Base-by-base conservation (phyloP, 495 filamentous ascomycete species). In the Penicillium daleae region DNA sequence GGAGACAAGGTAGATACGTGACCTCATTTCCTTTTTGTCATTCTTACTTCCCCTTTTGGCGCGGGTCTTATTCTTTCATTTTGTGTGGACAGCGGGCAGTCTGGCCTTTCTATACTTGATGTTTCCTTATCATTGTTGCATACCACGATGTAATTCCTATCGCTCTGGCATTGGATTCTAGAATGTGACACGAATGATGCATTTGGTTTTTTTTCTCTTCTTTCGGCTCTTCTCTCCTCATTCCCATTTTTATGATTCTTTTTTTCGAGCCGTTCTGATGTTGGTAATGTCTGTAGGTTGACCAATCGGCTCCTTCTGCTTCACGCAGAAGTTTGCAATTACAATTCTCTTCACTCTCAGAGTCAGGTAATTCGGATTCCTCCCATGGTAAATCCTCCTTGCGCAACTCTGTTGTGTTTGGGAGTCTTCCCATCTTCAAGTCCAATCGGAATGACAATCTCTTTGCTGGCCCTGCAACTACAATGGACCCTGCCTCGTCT, bases 1-100 rank as follows among this genome's bases (percentile, higher is more conserved):
- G 88, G 88, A 66, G 78, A 93, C 70, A 95, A 94, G 90, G 91
- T 92, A 87, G 90, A 91, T 85, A 73, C 77, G 77, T 83, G 65
- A 85, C 82, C 77, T 83, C 77, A 71, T 79, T 77, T 73, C 58
- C 60, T 61, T 60, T 61, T 66, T 64, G 51, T 54, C n/a, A 37
- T 54, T 33, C 19, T 35, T 44, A 27, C 32, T 61, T 37, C 50
- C 59, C 37, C 57, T 61, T 61, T 27, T 21, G 21, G 17, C 21
- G 56, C n/a, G 56, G 42, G 19, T 9, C 6, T 21, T 27, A n/a
- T 59, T 24, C 19, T 22, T 22, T 46, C 3, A 46, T 22, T 46
- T 46, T 46, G 22, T 21, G 42, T 21, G 66, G 44, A 42, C 56
- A 32, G 66, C 63, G 59, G 60, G 58, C 62, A 56, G 58, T 31